Conservation (phyloP, 257 asterid species). For the Penstemon newberryi region DNA sequence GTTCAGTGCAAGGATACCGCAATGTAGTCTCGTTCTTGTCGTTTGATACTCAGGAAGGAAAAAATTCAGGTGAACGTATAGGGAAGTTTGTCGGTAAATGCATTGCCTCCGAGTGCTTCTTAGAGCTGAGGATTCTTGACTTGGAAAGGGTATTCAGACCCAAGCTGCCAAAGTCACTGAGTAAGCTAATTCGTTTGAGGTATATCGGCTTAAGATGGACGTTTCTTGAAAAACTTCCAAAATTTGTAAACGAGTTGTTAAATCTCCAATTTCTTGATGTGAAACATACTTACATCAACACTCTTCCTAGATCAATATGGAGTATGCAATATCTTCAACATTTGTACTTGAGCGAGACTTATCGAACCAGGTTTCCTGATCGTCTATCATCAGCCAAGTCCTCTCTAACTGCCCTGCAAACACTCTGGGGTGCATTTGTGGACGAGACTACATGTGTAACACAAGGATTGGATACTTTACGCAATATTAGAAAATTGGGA, state of each 20-base stretch:
- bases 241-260: slow-evolving; percentile 20
- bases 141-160: slow-evolving; percentile 36
- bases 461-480: slow-evolving; percentile 24
- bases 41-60: slow-evolving; percentile 30
- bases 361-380: slow-evolving; percentile 29
- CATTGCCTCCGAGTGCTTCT: slow-evolving; percentile 27
- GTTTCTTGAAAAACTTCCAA: slow-evolving; percentile 29
- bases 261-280: slow-evolving; percentile 34
- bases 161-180: slow-evolving; percentile 21
- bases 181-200: slow-evolving; percentile 10
- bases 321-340: slow-evolving; percentile 32
- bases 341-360: slow-evolving; percentile 36
- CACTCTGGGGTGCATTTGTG: slow-evolving; percentile 38
- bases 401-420: slow-evolving; percentile 24
- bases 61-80: slow-evolving; percentile 29
- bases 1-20: neutral
- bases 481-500: slow-evolving; percentile 27
- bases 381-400: neutral
- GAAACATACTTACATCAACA: slow-evolving; percentile 36
- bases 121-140: slow-evolving; percentile 32
- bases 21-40: slow-evolving; percentile 25
- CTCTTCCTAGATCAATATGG: slow-evolving; percentile 39
- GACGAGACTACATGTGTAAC: slow-evolving; percentile 24
- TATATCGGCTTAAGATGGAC: slow-evolving; percentile 40
- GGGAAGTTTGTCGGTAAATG: slow-evolving; percentile 31